phyloP scores from a whole-genome alignment of 768 basidiomycete species.

The Kwoniella heveanensis region DNA sequence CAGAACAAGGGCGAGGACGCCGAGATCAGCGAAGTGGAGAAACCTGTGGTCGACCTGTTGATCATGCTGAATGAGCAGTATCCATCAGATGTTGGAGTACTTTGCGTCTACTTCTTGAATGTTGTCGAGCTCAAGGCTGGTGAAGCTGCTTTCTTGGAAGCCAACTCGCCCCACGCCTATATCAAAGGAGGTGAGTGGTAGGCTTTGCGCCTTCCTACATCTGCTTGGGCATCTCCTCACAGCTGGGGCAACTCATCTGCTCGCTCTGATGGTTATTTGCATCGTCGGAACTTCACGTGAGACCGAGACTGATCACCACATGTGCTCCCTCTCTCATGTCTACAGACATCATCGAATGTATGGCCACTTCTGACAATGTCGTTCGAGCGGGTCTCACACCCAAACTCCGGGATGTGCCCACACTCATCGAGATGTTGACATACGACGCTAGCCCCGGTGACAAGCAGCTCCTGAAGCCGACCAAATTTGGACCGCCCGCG shows the following conservation, averaged over 20 bases:
- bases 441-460: constrained; percentile 72
- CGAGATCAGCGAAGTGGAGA: constrained; percentile 58
- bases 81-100: constrained; percentile 88
- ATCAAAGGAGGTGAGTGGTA: constrained; percentile 75
- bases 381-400: constrained; percentile 97
- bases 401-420: constrained; percentile 89
- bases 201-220: background rate
- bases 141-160: constrained; percentile 90
- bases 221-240: too few species aligned
- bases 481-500: constrained; percentile 56
- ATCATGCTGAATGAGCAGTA: constrained; percentile 66
- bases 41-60: constrained; percentile 61
- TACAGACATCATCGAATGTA: constrained; percentile 91
- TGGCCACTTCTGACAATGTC: constrained; percentile 73
- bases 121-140: constrained; percentile 76
- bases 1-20: constrained; percentile 44
- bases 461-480: constrained; percentile 71
- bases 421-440: constrained; percentile 82
- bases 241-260: too few species aligned
- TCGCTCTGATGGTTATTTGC: background rate
- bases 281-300: too few species aligned
- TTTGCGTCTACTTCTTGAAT: constrained; percentile 88
- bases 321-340: background rate
- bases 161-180: constrained; percentile 97
- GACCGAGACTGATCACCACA: too few species aligned